phyloP scores from a whole-genome alignment of 768 basidiomycete species.

The Fibroporia radiculosa region DNA sequence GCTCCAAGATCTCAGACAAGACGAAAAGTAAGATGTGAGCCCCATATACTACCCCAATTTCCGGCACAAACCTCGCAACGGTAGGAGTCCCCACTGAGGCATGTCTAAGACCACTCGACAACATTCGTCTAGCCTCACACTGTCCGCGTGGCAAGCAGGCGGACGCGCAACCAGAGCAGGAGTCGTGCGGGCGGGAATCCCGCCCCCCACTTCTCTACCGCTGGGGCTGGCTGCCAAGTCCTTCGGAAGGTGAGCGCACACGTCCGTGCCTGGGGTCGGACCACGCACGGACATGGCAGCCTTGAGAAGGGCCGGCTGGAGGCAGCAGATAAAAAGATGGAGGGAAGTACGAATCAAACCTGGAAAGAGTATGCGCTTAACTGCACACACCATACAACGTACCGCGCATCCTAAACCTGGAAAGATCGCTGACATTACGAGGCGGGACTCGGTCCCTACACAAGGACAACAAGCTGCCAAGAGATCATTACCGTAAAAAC shows the following conservation, averaged over 20 bases:
- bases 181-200: conserved; percentile 9
- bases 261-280: neutral
- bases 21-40: conserved; percentile 41
- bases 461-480: neutral
- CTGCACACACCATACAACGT: neutral
- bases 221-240: conserved; percentile 8
- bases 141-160: neutral
- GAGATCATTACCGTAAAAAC: neutral
- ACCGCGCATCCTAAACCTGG: neutral
- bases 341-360: too few species aligned
- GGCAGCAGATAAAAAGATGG: neutral
- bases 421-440: neutral
- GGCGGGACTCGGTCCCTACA: neutral
- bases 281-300: conserved; percentile 6
- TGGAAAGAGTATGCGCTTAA: neutral
- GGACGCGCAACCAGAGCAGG: conserved; percentile 6
- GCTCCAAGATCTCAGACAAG: neutral
- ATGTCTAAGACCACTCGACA: conserved; percentile 31
- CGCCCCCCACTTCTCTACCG: conserved; percentile 16
- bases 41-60: conserved; percentile 76
- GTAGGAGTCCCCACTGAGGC: conserved; percentile 81
- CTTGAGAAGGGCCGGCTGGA: conserved; percentile 12
- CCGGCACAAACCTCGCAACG: conserved; percentile 71
- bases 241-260: conserved; percentile 10
- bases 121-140: conserved; percentile 40